Percentiles rank a stretch among this genome's conserved stretches.
These are phyloP conservation scores for Solanum ahanhuiri DNA, from an alignment of 257 asterid species.

Conservation along the genomic window DNA sequence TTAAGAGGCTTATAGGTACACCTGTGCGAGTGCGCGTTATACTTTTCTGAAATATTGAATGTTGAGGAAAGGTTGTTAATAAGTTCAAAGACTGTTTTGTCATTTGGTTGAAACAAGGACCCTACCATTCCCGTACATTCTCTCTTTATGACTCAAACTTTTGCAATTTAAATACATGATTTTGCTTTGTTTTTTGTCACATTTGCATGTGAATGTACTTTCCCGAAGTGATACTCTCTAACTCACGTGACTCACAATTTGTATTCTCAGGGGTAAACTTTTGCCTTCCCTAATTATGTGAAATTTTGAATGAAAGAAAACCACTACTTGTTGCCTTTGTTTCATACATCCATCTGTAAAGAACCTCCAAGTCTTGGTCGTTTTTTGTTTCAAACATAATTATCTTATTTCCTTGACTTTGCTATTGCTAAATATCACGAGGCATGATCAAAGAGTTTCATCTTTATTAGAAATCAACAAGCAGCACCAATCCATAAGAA, in stretches of 20 bases:
- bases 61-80: background rate
- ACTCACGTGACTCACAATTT: conserved; percentile 36
- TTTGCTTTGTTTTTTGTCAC: conserved; percentile 32
- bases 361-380: background rate
- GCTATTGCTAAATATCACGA: background rate
- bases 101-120: background rate
- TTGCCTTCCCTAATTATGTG: background rate
- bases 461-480: background rate
- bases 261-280: background rate
- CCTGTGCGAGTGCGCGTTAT: background rate
- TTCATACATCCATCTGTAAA: background rate
- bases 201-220: conserved; percentile 61
- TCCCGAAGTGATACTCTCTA: conserved; percentile 22
- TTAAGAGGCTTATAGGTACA: background rate
- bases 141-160: conserved; percentile 12
- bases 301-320: background rate
- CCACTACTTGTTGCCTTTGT: background rate
- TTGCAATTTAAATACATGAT: conserved; percentile 23
- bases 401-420: background rate
- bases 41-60: background rate
- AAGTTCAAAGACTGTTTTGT: background rate
- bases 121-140: conserved; percentile 1
- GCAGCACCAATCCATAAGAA: background rate
- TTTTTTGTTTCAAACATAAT: background rate
- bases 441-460: background rate